These are phyloP conservation scores for Scutellaria minor DNA, from an alignment of 257 asterid genomes.

Conservation along the genomic window DNA sequence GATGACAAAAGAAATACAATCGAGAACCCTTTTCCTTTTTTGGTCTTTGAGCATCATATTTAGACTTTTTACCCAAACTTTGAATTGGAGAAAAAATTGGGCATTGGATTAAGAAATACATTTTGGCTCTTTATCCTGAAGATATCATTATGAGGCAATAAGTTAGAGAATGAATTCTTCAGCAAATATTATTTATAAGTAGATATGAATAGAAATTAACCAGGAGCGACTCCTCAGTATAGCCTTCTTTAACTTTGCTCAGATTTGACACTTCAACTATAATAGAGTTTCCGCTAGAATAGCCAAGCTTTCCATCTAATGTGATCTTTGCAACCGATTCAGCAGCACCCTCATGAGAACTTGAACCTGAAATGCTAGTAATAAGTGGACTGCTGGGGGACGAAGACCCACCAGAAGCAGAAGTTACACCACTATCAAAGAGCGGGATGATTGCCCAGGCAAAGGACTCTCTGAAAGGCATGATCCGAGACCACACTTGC, in stretches of 20 bases:
- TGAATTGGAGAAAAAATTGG: background rate
- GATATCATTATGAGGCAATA: conserved; percentile 7
- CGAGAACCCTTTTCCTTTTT: background rate
- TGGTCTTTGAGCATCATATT: background rate
- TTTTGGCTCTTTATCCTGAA: background rate
- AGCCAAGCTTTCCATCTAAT: conserved; percentile 85
- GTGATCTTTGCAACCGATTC: conserved; percentile 84
- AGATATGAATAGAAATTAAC: conserved; percentile 44
- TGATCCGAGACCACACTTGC: conserved; percentile 97
- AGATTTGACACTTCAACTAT: conserved; percentile 97
- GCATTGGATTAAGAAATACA: conserved; percentile 16
- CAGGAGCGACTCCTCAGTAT: conserved; percentile 96
- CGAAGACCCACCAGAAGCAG: conserved; percentile 85
- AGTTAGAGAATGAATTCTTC: conserved; percentile 13
- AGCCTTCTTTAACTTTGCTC: conserved; percentile 98
- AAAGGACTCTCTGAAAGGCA: conserved; percentile 96
- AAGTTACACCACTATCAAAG: conserved; percentile 78
- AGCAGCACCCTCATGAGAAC: conserved; percentile 73
- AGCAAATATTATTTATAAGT: conserved; percentile 11
- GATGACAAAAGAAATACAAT: background rate
- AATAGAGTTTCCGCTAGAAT: conserved; percentile 85
- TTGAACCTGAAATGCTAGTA: conserved; percentile 71
- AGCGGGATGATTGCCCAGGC: conserved; percentile 98
- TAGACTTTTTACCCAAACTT: background rate
- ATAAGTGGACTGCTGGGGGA: conserved; percentile 97